Conservation (phyloP, 2,329 filamentous ascomycete species). For the Diaporthe aspalathi region DNA sequence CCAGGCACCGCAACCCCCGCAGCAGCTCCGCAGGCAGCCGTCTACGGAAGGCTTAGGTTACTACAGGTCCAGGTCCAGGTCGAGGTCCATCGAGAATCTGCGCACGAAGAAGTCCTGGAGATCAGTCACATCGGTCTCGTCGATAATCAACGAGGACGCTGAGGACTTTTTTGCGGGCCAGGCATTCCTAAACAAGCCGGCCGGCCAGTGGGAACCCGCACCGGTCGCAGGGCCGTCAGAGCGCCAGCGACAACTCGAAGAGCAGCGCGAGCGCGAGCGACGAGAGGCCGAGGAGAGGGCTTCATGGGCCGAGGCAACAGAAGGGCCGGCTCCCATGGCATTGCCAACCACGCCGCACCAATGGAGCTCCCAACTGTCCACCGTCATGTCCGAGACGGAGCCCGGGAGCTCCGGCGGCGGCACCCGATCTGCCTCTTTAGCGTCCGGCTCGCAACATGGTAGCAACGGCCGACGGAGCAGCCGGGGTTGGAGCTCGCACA, state of each 20-base stretch:
- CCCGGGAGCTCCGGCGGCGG: constrained; percentile 59
- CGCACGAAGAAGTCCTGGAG: constrained; percentile 57
- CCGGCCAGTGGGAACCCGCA: constrained; percentile 37
- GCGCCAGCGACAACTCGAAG: constrained; percentile 38
- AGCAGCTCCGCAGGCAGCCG: constrained; percentile 58
- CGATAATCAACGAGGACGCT: constrained; percentile 63
- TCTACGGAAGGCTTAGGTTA: constrained; percentile 63
- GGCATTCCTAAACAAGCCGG: constrained; percentile 53
- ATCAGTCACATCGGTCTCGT: constrained; percentile 68
- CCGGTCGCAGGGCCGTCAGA: constrained; percentile 38
- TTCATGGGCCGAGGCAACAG: constrained; percentile 36
- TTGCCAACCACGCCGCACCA: constrained; percentile 63
- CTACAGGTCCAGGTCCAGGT: constrained; percentile 61
- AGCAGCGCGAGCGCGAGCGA: constrained; percentile 37
- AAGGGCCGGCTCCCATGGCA: constrained; percentile 52
- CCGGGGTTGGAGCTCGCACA: constrained; percentile 58
- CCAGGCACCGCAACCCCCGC: constrained; percentile 66
- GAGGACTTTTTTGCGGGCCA: constrained; percentile 53
- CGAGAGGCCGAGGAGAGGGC: constrained; percentile 31
- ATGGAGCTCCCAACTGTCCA: constrained; percentile 74
- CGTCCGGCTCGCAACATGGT: constrained; percentile 46
- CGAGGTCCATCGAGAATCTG: constrained; percentile 50
- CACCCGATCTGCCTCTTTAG: constrained; percentile 60
- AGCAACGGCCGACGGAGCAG: constrained; percentile 59
- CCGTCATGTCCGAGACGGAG: constrained; percentile 72